Conservation (phyloP, 257 asterid species). For the Verbascum thapsus region DNA sequence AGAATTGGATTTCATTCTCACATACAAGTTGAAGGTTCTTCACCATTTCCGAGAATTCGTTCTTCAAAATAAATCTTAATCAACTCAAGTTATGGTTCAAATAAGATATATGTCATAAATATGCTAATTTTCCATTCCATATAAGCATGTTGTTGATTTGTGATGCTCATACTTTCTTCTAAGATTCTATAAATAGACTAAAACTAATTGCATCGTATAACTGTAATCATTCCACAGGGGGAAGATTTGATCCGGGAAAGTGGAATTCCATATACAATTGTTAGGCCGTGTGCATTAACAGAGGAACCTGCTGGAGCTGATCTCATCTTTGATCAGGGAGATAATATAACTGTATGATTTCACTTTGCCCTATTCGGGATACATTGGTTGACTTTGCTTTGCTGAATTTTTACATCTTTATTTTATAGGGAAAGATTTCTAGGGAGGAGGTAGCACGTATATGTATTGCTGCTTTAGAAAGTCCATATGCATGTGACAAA, state of each 20-base stretch:
- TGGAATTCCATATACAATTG: constrained; percentile 82
- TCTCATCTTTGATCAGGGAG: constrained; percentile 93
- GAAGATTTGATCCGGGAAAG: constrained; percentile 91
- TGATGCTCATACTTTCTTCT: neutral
- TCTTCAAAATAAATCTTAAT: constrained; percentile 5
- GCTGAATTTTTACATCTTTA: neutral
- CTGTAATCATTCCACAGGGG: constrained; percentile 53
- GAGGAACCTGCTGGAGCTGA: constrained; percentile 99
- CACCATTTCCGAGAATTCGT: neutral
- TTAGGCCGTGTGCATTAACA: constrained; percentile 95
- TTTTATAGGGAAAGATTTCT: constrained; percentile 78
- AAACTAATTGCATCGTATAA: neutral
- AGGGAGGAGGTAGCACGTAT: constrained; percentile 92
- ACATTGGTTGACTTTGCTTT: constrained; percentile 14
- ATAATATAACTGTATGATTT: constrained; percentile 75
- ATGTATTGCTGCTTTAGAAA: constrained; percentile 84
- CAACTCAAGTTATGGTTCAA: neutral
- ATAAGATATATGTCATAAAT: neutral
- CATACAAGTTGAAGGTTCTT: constrained; percentile 88
- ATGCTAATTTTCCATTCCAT: neutral
- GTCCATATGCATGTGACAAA: constrained; percentile 88
- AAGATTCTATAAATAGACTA: neutral
- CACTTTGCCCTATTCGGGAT: neutral
- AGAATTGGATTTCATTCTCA: constrained; percentile 87
- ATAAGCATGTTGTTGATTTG: neutral